These are phyloP conservation scores for Vitellaria paradoxa DNA, from an alignment of 179 eudicot species.

Conservation along the genomic window DNA sequence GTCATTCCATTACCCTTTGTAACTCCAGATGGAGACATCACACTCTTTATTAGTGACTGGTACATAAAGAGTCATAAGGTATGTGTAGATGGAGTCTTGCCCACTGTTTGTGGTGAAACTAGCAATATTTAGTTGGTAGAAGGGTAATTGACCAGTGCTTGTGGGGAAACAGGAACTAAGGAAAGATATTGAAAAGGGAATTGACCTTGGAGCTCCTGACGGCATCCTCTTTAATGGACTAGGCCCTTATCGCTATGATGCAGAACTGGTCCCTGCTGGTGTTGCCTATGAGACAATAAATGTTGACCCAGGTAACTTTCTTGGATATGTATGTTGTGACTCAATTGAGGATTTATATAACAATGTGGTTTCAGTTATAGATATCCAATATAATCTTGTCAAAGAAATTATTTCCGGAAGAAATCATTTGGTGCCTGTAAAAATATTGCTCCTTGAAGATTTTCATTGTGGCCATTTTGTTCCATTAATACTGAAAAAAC, in stretches of 20 bases:
- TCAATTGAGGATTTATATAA: not conserved
- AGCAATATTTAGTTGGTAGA: not conserved
- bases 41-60: conserved; percentile 93
- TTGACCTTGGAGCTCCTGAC: conserved; percentile 78
- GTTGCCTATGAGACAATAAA: conserved; percentile 48
- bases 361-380: not conserved
- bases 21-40: conserved; percentile 91
- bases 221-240: conserved; percentile 83
- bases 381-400: not conserved
- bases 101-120: conserved; percentile 7
- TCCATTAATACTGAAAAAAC: not conserved
- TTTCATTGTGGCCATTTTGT: not conserved
- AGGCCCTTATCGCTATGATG: conserved; percentile 84
- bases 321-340: not conserved
- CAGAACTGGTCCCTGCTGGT: conserved; percentile 57
- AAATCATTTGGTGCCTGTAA: not conserved
- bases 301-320: conserved; percentile 82
- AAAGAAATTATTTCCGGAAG: not conserved
- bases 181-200: conserved; percentile 57
- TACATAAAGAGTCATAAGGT: conserved; percentile 88
- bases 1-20: conserved; percentile 84
- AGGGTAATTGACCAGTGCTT: conserved; percentile 7
- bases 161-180: conserved; percentile 64
- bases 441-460: not conserved
- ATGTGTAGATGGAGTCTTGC: conserved; percentile 20